Evolutionary conservation across 495 filamentous ascomycete species (phyloP).

Genomic region (Aspergillus kassunensis): DNA sequence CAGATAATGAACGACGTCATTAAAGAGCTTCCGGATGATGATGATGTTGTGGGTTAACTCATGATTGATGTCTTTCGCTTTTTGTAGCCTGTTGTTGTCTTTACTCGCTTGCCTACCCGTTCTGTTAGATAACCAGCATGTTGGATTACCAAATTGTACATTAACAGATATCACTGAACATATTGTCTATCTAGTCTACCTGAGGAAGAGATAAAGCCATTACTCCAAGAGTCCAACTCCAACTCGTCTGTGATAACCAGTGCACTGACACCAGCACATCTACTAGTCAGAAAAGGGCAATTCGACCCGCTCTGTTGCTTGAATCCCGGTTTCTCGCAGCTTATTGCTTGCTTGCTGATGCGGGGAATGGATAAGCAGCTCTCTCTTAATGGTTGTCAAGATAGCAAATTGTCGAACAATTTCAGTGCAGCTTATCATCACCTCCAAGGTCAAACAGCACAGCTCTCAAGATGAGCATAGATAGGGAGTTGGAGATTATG

Average conservation of each 20-base stretch:
- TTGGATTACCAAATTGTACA: constrained; percentile 7
- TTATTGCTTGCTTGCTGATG: not conserved
- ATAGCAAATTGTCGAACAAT: not conserved
- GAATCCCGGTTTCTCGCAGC: not conserved
- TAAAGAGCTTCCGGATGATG: constrained; percentile 70
- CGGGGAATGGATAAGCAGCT: not conserved
- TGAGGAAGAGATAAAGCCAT: not conserved
- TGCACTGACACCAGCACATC: not conserved
- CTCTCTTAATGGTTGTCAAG: not conserved
- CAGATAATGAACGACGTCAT: constrained; percentile 72
- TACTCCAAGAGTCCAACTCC: not conserved
- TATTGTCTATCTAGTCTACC: not conserved
- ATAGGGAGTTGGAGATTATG: no score
- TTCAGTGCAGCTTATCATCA: no score
- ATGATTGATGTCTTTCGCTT: not conserved
- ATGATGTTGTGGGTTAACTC: constrained; percentile 39
- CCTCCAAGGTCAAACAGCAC: no score
- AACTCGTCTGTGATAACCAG: not conserved
- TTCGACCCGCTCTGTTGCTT: not conserved
- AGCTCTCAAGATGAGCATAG: no score
- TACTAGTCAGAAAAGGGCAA: not conserved
- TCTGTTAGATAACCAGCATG: not conserved
- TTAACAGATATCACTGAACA: constrained; percentile 12
- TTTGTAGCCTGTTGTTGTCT: not conserved
- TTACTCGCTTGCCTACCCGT: not conserved